phyloP scores from a whole-genome alignment of 1,284 basidiomycete genomes.

The Ustilago sp. region DNA sequence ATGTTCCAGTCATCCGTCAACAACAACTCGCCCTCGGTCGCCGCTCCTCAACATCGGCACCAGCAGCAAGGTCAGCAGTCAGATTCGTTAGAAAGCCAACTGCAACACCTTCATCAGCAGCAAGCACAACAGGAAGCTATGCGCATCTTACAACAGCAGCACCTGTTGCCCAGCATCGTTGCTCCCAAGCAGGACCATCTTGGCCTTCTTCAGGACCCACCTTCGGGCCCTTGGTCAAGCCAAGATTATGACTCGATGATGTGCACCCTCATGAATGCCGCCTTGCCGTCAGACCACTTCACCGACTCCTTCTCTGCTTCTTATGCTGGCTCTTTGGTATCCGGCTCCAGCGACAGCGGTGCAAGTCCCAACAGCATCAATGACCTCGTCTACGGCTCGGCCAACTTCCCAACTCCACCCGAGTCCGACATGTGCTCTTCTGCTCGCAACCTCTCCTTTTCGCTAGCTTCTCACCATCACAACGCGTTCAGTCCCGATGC shows the following conservation, averaged over 20 bases:
- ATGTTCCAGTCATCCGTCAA: slow-evolving; percentile 19
- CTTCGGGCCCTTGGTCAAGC: slow-evolving; percentile 43
- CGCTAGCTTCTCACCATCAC: slow-evolving; percentile 23
- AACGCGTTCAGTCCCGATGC: slow-evolving; percentile 27
- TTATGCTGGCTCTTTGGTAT: slow-evolving; percentile 45
- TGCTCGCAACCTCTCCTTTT: slow-evolving; percentile 38
- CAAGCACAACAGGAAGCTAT: slow-evolving; percentile 33
- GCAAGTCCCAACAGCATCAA: slow-evolving; percentile 55
- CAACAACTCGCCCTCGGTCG: slow-evolving; percentile 15
- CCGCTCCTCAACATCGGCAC: slow-evolving; percentile 31
- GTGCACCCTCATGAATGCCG: slow-evolving; percentile 46
- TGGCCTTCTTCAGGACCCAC: slow-evolving; percentile 21
- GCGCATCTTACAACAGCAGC: slow-evolving; percentile 34
- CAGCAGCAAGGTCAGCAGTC: slow-evolving; percentile 11
- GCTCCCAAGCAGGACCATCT: slow-evolving; percentile 29
- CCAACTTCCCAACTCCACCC: slow-evolving; percentile 49
- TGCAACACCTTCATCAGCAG: slow-evolving; percentile 32
- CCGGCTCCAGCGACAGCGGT: slow-evolving; percentile 48
- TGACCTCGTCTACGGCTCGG: slow-evolving; percentile 54
- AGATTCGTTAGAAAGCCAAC: slow-evolving; percentile 22
- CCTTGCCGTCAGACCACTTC: slow-evolving; percentile 31
- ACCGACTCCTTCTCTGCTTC: slow-evolving; percentile 45
- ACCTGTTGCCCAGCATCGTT: slow-evolving; percentile 33
- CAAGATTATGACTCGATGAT: slow-evolving; percentile 55
- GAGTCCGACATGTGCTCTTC: slow-evolving; percentile 36